phyloP scores from a whole-genome alignment of 2,329 filamentous ascomycete genomes.

The Fusarium xylarioides region DNA sequence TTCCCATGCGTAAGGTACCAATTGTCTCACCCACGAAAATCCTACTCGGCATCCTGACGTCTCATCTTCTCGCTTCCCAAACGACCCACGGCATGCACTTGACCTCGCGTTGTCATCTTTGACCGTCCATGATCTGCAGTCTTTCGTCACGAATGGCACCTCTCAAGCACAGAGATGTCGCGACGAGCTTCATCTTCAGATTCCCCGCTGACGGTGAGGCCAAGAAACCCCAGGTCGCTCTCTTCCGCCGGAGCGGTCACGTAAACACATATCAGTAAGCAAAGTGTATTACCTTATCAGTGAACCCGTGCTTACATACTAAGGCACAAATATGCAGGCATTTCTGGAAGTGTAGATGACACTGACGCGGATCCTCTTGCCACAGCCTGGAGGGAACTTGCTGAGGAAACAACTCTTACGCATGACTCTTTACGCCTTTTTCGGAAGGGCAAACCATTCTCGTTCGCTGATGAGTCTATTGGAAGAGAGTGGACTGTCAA shows the following conservation, averaged over 20 bases:
- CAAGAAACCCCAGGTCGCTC: conserved; percentile 60
- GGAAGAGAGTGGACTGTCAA: conserved; percentile 69
- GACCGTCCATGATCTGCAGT: not conserved
- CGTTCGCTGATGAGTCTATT: conserved; percentile 62
- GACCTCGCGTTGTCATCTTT: not conserved
- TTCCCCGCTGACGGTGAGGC: conserved; percentile 47
- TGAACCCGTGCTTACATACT: not conserved
- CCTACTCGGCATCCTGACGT: not conserved
- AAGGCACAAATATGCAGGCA: conserved; percentile 66
- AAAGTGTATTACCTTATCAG: not conserved
- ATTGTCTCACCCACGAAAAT: conserved; percentile 1
- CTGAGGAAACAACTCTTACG: conserved; percentile 68
- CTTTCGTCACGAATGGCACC: conserved; percentile 31
- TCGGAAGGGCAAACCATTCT: conserved; percentile 66
- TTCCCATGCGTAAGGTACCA: not conserved
- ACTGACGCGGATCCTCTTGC: conserved; percentile 61
- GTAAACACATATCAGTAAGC: conserved; percentile 68
- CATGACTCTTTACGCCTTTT: conserved; percentile 58
- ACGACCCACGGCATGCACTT: not conserved
- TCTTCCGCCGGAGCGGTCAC: conserved; percentile 69
- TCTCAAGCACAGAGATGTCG: conserved; percentile 51
- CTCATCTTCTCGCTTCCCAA: not conserved
- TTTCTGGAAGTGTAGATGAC: conserved; percentile 68
- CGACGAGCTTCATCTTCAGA: conserved; percentile 62
- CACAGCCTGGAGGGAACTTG: conserved; percentile 70